Conservation (phyloP, 2,329 filamentous ascomycete species). For the Pseudogymnoascus sp. region DNA sequence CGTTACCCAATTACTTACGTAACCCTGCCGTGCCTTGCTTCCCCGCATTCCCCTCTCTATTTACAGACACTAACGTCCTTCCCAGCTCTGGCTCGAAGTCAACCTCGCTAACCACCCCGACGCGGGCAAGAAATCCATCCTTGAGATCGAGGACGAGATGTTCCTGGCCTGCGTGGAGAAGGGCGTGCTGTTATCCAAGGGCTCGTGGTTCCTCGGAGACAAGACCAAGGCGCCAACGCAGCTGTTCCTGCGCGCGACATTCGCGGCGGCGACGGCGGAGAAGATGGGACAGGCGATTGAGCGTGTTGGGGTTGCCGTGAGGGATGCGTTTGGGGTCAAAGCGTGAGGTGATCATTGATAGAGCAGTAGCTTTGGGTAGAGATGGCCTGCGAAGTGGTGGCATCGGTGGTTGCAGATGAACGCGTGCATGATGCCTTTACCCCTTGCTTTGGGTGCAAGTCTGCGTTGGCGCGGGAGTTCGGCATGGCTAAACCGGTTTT, state of each 20-base stretch:
- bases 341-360: not conserved
- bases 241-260: slow-evolving; percentile 80
- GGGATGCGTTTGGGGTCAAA: slow-evolving; percentile 44
- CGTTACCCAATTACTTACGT: not conserved
- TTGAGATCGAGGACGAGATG: slow-evolving; percentile 75
- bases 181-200: slow-evolving; percentile 72
- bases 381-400: not conserved
- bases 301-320: slow-evolving; percentile 68
- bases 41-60: not conserved
- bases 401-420: not conserved
- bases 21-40: not conserved
- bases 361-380: not conserved
- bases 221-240: slow-evolving; percentile 53
- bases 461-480: not conserved
- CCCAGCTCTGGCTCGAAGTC: slow-evolving; percentile 63
- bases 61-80: slow-evolving; percentile 9
- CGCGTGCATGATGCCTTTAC: not conserved
- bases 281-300: slow-evolving; percentile 65
- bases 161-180: slow-evolving; percentile 69
- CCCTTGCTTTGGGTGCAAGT: not conserved
- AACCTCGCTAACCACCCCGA: slow-evolving; percentile 59
- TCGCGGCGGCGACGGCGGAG: slow-evolving; percentile 66
- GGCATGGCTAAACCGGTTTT: not conserved
- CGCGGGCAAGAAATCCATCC: slow-evolving; percentile 42
- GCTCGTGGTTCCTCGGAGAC: slow-evolving; percentile 66